Evolutionary conservation across 305 asterid genomes (phyloP).

Genomic region (Fraxinus floribunda): DNA sequence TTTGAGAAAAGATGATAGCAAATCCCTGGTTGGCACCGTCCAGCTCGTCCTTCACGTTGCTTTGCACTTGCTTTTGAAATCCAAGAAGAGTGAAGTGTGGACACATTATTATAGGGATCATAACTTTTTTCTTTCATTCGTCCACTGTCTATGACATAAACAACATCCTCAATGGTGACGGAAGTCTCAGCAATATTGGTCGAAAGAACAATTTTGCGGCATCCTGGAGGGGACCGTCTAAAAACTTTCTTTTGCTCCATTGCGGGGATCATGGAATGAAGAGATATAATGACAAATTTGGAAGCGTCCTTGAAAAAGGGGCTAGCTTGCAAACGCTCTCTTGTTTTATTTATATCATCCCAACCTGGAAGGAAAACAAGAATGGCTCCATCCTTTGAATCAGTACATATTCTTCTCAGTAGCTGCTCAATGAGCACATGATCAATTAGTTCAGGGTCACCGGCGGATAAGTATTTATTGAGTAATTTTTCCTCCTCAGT

Average conservation of each 20-base stretch:
- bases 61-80: constrained; percentile 93
- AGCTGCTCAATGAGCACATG: constrained; percentile 80
- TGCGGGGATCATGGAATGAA: constrained; percentile 88
- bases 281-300: constrained; percentile 60
- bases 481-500: constrained; percentile 57
- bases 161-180: constrained; percentile 90
- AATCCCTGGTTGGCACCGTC: constrained; percentile 91
- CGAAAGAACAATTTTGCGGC: constrained; percentile 88
- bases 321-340: constrained; percentile 58
- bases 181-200: constrained; percentile 98
- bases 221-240: constrained; percentile 62
- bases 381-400: constrained; percentile 76
- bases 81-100: constrained; percentile 95
- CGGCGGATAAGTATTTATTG: constrained; percentile 65
- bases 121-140: constrained; percentile 89
- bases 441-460: constrained; percentile 70
- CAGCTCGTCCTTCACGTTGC: constrained; percentile 98
- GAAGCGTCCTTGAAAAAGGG: constrained; percentile 65
- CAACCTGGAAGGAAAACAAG: constrained; percentile 97
- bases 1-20: constrained; percentile 94
- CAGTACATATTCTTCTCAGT: constrained; percentile 64
- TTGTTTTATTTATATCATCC: constrained; percentile 82
- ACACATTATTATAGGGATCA: constrained; percentile 87
- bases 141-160: constrained; percentile 90
- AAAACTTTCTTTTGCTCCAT: constrained; percentile 86